Evolutionary conservation across 768 basidiomycete genomes (phyloP).

Genomic region (Astraeus odoratus): DNA sequence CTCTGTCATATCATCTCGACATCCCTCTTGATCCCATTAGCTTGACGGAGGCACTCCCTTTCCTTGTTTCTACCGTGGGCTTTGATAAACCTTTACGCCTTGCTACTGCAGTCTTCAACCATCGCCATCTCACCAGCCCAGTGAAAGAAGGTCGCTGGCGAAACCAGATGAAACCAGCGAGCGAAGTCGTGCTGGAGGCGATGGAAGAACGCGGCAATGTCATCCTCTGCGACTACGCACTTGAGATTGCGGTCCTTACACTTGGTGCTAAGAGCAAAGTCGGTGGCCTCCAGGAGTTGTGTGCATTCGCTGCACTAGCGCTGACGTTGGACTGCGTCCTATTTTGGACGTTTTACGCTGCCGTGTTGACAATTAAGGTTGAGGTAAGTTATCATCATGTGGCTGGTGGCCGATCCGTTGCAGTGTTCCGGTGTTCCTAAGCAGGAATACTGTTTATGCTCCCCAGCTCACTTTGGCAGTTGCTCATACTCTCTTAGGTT

Average conservation of each 20-base stretch:
- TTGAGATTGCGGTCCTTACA: slow-evolving; percentile 86
- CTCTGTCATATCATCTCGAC: slow-evolving; percentile 64
- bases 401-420: slow-evolving; percentile 3
- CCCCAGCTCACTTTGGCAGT: slow-evolving; percentile 3
- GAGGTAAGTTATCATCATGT: slow-evolving; percentile 62
- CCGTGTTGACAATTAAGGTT: slow-evolving; percentile 90
- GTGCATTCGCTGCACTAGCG: slow-evolving; percentile 87
- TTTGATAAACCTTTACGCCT: slow-evolving; percentile 97
- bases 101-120: slow-evolving; percentile 82
- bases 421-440: no score
- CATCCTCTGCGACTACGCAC: slow-evolving; percentile 87
- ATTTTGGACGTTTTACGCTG: slow-evolving; percentile 85
- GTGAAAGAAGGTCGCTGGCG: slow-evolving; percentile 32
- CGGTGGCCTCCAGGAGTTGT: slow-evolving; percentile 88
- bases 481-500: slow-evolving; percentile 37
- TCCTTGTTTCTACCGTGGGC: slow-evolving; percentile 95
- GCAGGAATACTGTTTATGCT: no score
- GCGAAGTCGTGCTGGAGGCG: slow-evolving; percentile 79
- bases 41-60: slow-evolving; percentile 92
- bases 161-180: slow-evolving; percentile 63
- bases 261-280: slow-evolving; percentile 85
- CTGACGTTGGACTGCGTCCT: slow-evolving; percentile 82
- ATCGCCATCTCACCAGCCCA: slow-evolving; percentile 53
- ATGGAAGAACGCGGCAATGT: slow-evolving; percentile 70
- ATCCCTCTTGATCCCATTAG: slow-evolving; percentile 91